Evolutionary conservation across 331 rosid genomes (phyloP), one percentile per base, ranked within the genome.

Genomic region (Malus hybrid): DNA sequence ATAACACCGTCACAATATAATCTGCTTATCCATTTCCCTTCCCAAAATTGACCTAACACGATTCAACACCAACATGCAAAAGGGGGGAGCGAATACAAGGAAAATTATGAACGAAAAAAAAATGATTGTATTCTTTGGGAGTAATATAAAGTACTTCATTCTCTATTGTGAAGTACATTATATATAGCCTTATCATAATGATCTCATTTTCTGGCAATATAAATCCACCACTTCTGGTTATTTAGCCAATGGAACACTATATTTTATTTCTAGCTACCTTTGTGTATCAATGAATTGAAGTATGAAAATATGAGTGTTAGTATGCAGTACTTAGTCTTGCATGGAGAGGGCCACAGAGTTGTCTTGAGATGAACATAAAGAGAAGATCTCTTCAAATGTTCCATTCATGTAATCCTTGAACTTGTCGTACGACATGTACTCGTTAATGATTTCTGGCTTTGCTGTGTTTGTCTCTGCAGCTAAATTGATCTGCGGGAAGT

Each of bases 301-400:
- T 68, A 46, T 30, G 68, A 39, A 66, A 48, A 68, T 44, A 33
- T 30, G 68, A 18, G 48, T 7, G 22, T 63, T 22, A 26, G 7
- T 13, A 22, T 7, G 62, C 70, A 60, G 29, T 72, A 33, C 29
- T 75, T 33, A 46, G 66, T 85, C 78, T 84, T 83, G 87, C 87
- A 87, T 73, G 48, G 93, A 46, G 70, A 81, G 81, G 53, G 88
- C 75, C 63, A 63, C 29, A 15, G 87, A 67, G 71, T 89, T 86
- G 56, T 92, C 88, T 20, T 86, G 89, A 71, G 96, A 82, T 69
- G 88, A 88, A 73, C 91, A 85, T 66, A 87, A 75, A 13, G 99
- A 85, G 72, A 94, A 90, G 73, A 91, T 90, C 70, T 94, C 97
- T 82, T 92, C 96, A 56, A 94, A 78, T 12, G 95, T 80, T 84